Percentiles rank a stretch among this genome's conserved stretches.
Evolutionary conservation across 2,329 filamentous ascomycete species (phyloP).

Genomic region (Graphilbum fragrans): DNA sequence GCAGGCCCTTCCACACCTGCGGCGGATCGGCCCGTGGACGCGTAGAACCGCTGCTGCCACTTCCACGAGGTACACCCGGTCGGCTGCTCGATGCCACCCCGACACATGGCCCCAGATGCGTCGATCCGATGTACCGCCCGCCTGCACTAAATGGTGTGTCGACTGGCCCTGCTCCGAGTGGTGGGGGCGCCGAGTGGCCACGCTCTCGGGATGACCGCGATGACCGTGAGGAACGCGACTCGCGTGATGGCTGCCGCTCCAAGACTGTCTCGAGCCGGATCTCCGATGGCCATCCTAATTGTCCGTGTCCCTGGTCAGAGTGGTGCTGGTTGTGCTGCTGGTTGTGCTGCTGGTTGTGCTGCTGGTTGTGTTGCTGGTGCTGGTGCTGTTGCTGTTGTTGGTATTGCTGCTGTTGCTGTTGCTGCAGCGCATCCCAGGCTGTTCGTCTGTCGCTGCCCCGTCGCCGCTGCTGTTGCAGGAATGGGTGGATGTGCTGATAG

Average conservation of each 20-base stretch:
- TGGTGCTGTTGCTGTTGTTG: conserved; percentile 10
- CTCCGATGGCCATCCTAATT: not conserved
- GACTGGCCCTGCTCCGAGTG: conserved; percentile 34
- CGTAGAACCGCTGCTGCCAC: not conserved
- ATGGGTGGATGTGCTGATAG: conserved; percentile 11
- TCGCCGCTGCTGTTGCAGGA: conserved; percentile 2
- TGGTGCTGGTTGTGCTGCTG: not conserved
- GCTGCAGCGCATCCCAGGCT: conserved; percentile 4
- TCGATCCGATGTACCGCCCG: not conserved
- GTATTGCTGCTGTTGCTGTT: conserved; percentile 5
- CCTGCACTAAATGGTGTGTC: conserved; percentile 16
- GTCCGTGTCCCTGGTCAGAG: not conserved
- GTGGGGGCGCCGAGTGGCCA: conserved; percentile 36
- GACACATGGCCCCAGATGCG: too few relatives aligned
- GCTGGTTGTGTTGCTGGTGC: conserved; percentile 7
- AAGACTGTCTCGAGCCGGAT: too few relatives aligned
- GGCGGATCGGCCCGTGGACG: not conserved
- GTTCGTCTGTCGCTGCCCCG: conserved; percentile 6
- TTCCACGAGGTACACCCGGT: too few relatives aligned
- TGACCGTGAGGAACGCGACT: conserved; percentile 14
- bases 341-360: not conserved
- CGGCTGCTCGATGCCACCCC: too few relatives aligned
- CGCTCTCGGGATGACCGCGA: conserved; percentile 23
- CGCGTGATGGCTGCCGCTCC: conserved; percentile 8
- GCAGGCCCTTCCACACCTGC: conserved; percentile 28